A percentile compares a stretch with the other conserved stretches of the same genome.
These are phyloP conservation scores for Pythium coloratum DNA, from an alignment of 352 stramenopile genomes.

Conservation along the genomic window DNA sequence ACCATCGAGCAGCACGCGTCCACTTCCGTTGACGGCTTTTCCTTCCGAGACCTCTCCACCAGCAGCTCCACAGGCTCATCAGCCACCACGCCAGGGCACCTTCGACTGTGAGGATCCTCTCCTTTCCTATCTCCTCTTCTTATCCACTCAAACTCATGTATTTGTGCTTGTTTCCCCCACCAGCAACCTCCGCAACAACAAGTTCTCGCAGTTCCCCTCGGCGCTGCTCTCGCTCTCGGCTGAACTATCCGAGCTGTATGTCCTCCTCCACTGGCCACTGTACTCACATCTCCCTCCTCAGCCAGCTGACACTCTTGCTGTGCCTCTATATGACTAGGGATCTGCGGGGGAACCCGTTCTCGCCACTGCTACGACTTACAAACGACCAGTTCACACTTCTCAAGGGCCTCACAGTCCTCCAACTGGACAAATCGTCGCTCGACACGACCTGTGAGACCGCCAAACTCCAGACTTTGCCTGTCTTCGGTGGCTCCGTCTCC, in stretches of 20 bases:
- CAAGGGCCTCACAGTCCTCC: background rate
- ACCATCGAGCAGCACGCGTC: background rate
- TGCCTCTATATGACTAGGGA: background rate
- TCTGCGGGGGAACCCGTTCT: slow-evolving; percentile 13
- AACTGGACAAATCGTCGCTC: background rate
- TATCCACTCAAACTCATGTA: background rate
- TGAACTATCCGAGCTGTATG: background rate
- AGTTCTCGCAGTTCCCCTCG: background rate
- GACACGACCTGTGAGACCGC: slow-evolving; percentile 1
- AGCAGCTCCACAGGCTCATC: background rate
- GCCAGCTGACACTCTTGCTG: background rate
- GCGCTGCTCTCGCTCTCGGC: background rate
- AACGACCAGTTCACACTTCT: slow-evolving; percentile 2
- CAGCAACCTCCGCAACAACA: slow-evolving; percentile 5
- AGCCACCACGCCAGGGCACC: background rate
- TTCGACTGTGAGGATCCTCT: background rate
- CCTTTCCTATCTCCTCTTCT: background rate
- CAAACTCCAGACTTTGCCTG: background rate
- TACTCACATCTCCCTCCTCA: background rate
- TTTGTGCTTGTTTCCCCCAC: background rate
- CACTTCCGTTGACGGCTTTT: background rate
- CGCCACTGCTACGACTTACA: background rate
- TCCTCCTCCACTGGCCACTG: background rate
- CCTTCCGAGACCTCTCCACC: slow-evolving; percentile 1
- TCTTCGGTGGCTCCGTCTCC: background rate